These are phyloP conservation scores for Microdochium bolleyi DNA, from an alignment of 2,329 filamentous ascomycete genomes.

Conservation along the genomic window DNA sequence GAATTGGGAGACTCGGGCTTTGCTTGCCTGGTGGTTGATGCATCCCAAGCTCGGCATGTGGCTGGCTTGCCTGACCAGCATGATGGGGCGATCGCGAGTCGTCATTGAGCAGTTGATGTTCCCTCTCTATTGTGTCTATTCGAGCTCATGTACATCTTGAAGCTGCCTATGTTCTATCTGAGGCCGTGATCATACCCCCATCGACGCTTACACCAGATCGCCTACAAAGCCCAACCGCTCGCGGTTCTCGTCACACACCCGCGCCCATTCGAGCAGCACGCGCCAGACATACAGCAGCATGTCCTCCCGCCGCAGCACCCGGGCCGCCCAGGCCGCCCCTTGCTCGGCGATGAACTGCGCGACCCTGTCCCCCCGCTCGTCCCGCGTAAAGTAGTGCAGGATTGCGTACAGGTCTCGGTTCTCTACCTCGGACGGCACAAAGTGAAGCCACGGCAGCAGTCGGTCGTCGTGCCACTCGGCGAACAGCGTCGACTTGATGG, in stretches of 20 bases:
- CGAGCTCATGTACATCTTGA: too few species aligned
- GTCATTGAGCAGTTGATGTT: too few species aligned
- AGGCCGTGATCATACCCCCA: neutral
- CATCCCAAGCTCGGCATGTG: too few species aligned
- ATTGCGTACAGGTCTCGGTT: constrained; percentile 45
- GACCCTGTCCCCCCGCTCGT: constrained; percentile 33
- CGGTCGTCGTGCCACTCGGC: constrained; percentile 52
- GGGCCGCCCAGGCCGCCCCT: constrained; percentile 46
- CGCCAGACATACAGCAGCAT: constrained; percentile 53
- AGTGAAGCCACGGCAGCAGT: constrained; percentile 48
- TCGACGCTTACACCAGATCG: neutral
- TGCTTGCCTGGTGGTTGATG: too few species aligned
- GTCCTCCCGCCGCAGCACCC: constrained; percentile 48
- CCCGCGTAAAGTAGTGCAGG: constrained; percentile 34
- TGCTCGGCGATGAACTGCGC: constrained; percentile 43
- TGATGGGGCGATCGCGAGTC: too few species aligned
- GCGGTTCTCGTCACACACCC: neutral
- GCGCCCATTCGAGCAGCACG: constrained; percentile 47
- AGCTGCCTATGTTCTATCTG: too few species aligned
- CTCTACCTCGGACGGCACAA: constrained; percentile 41
- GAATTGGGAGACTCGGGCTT: too few species aligned
- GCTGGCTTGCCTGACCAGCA: too few species aligned
- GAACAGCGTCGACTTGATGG: constrained; percentile 44
- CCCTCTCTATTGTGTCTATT: too few species aligned
- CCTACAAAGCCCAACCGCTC: neutral